Conservation (phyloP, 441 rosid species). For the Isatis lusitanica region DNA sequence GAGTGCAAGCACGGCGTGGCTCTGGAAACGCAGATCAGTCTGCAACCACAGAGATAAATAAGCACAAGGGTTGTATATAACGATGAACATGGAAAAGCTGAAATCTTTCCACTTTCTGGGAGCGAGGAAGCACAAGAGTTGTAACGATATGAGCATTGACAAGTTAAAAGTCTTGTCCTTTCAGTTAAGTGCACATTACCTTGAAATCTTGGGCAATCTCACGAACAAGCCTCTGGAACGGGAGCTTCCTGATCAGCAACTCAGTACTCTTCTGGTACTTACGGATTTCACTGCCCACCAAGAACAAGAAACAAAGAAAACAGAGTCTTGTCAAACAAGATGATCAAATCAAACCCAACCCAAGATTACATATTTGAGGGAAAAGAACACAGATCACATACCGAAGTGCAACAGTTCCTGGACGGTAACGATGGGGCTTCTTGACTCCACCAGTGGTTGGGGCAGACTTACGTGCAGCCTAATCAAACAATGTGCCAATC, state of each 20-base stretch:
- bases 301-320: neutral
- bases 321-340: neutral
- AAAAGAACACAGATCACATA: neutral
- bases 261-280: constrained; percentile 65
- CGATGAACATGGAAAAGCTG: neutral
- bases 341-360: neutral
- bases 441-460: constrained; percentile 66
- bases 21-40: constrained; percentile 59
- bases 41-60: constrained; percentile 19
- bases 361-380: neutral
- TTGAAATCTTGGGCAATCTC: constrained; percentile 68
- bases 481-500: neutral
- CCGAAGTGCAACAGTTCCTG: constrained; percentile 67
- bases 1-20: constrained; percentile 50
- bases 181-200: constrained; percentile 25
- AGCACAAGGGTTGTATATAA: neutral
- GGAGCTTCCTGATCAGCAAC: constrained; percentile 59
- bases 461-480: constrained; percentile 72
- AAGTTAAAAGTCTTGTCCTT: too few species aligned
- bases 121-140: neutral
- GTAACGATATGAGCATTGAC: neutral
- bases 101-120: neutral
- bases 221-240: constrained; percentile 67
- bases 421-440: constrained; percentile 66
- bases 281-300: constrained; percentile 49